phyloP scores from a whole-genome alignment of 176 grass and related monocot genomes.

The Eleusine indica region DNA sequence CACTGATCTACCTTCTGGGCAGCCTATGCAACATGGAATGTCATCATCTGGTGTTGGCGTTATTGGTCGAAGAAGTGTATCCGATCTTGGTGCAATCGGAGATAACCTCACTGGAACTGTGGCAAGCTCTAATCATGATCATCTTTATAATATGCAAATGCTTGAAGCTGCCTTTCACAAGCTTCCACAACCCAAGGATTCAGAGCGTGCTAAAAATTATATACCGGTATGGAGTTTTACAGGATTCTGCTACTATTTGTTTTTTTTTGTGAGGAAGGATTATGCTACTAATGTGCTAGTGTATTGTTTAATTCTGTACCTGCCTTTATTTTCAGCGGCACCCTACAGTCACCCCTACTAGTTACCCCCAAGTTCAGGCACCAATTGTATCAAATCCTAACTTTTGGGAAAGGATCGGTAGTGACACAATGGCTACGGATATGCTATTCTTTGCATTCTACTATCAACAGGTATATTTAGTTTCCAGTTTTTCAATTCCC shows the following conservation, averaged over 20 bases:
- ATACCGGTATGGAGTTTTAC: slow-evolving; percentile 56
- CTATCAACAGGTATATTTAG: slow-evolving; percentile 76
- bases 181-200: slow-evolving; percentile 94
- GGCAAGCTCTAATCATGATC: slow-evolving; percentile 67
- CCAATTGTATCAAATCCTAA: slow-evolving; percentile 81
- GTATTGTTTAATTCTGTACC: slow-evolving; percentile 28
- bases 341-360: slow-evolving; percentile 67
- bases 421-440: slow-evolving; percentile 82
- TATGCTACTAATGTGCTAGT: not conserved
- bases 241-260: not conserved
- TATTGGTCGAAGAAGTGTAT: slow-evolving; percentile 88
- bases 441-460: slow-evolving; percentile 99
- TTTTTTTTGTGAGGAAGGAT: not conserved
- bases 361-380: slow-evolving; percentile 87
- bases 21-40: slow-evolving; percentile 80
- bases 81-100: slow-evolving; percentile 84
- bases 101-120: slow-evolving; percentile 69
- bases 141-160: slow-evolving; percentile 85
- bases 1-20: slow-evolving; percentile 71
- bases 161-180: slow-evolving; percentile 88
- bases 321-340: slow-evolving; percentile 74
- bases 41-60: slow-evolving; percentile 72
- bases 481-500: not conserved
- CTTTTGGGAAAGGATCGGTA: slow-evolving; percentile 88
- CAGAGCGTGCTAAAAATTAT: slow-evolving; percentile 80